Percentiles rank a stretch among this genome's conserved stretches.
Evolutionary conservation across 495 filamentous ascomycete genomes (phyloP).

Genomic region (Lentithecium fluviatile): DNA sequence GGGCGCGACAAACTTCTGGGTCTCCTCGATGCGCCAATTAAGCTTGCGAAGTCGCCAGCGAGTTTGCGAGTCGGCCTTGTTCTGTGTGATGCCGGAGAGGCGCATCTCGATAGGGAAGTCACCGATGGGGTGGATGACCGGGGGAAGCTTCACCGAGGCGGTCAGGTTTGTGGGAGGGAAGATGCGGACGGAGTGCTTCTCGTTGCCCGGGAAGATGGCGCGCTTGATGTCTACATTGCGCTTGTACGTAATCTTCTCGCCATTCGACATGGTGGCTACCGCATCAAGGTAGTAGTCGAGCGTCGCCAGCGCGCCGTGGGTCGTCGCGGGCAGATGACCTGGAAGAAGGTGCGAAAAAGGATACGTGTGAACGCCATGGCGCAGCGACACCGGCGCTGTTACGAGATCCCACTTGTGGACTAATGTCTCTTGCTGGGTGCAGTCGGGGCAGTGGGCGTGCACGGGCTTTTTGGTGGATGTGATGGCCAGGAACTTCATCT

Average conservation of each 20-base stretch:
- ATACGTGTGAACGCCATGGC: conserved; percentile 67
- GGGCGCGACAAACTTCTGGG: conserved; percentile 71
- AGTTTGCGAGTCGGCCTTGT: conserved; percentile 59
- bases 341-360: conserved; percentile 91
- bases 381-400: conserved; percentile 55
- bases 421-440: conserved; percentile 64
- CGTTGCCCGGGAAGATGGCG: conserved; percentile 71
- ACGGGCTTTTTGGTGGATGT: conserved; percentile 78
- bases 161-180: conserved; percentile 95
- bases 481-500: conserved; percentile 65
- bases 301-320: conserved; percentile 66
- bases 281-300: conserved; percentile 79
- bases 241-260: conserved; percentile 64
- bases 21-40: conserved; percentile 91
- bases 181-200: conserved; percentile 75
- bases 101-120: conserved; percentile 75
- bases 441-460: conserved; percentile 70
- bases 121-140: conserved; percentile 84
- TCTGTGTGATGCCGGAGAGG: conserved; percentile 68
- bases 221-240: conserved; percentile 70
- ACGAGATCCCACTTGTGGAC: conserved; percentile 79
- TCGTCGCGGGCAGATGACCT: conserved; percentile 80
- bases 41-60: conserved; percentile 89
- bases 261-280: conserved; percentile 58
- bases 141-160: conserved; percentile 73